Base-by-base conservation (phyloP, 1,284 basidiomycete species). In the Heliocybe sulcata region DNA sequence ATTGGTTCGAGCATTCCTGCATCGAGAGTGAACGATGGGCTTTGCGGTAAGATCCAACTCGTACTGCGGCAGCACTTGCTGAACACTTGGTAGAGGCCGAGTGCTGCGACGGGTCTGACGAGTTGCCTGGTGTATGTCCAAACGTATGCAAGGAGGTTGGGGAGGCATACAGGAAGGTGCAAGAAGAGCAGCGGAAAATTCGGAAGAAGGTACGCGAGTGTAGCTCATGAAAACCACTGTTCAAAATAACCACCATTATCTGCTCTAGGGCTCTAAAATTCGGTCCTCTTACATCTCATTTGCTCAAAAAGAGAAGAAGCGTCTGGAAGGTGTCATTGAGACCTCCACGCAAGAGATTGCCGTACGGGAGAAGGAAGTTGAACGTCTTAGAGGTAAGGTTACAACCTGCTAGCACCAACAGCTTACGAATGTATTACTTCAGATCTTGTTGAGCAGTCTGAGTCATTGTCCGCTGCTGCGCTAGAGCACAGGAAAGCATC, bases 81-180 rank as follows among this genome's bases (percentile, higher is more conserved):
- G 47, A 49, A 25, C 27, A 22, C 16, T 6, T 26, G 27, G 22
- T 64, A 95, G 94, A 99, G 65, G 80, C 83, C 1, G 86, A 94
- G 65, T 99, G 97, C 67, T 99, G 96, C 67, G 96, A 99, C 65
- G 97, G 97, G n/a, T 92, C 92, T 0, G 96, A 99, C 68, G 96
- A 99, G 70, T 75, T 72, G 3, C 67, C 80, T 8, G 92, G 92
- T 3, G 75, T 87, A 11, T 99, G 96, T 66, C 76, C 81, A 20
- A 85, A 98, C 67, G 72, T 72, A 3, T 99, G 96, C 67, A 79
- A 79, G 50, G 81, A 89, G 64, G 77, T 92, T 35, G 92, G 94
- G 1, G 81, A 83, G 57, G 82, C 69, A 48, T 83, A 91, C 68
- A 74, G 83, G 57, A 81, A 81, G 66, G 79, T 82, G 62, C 69